Percentiles rank a stretch among this genome's conserved stretches.
Conservation (phyloP, 805 yeast species). For the Grigorovia humatica region DNA sequence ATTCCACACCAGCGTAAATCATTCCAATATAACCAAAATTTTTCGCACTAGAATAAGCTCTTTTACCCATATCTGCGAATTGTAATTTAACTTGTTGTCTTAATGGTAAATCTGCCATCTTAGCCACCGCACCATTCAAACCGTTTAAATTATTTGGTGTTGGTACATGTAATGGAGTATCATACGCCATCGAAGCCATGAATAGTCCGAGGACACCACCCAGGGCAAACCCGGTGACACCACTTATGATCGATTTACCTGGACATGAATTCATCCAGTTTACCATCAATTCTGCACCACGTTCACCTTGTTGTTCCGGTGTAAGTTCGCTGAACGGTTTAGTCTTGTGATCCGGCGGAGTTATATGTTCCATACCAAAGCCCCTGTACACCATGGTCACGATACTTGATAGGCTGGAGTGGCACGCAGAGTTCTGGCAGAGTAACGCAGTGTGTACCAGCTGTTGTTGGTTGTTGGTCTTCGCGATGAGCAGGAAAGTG, state of each 20-base stretch:
- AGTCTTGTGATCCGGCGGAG: conserved; percentile 31
- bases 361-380: conserved; percentile 33
- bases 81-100: conserved; percentile 88
- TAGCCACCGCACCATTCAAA: conserved; percentile 30
- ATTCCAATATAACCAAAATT: conserved; percentile 90
- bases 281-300: conserved; percentile 77
- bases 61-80: conserved; percentile 81
- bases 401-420: too few relatives aligned
- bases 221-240: conserved; percentile 85
- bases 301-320: conserved; percentile 87
- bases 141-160: conserved; percentile 11
- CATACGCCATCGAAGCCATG: conserved; percentile 62
- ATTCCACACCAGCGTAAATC: conserved; percentile 86
- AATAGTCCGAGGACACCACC: conserved; percentile 95
- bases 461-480: too few relatives aligned
- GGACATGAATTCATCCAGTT: conserved; percentile 88
- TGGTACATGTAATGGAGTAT: conserved; percentile 30
- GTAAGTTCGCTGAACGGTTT: conserved; percentile 62
- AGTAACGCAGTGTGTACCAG: too few relatives aligned
- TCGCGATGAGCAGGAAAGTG: too few relatives aligned
- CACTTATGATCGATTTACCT: conserved; percentile 84
- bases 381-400: conserved; percentile 31
- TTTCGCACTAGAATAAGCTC: conserved; percentile 83
- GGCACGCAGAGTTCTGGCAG: too few relatives aligned
- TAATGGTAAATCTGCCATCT: conserved; percentile 76